Base-by-base conservation (phyloP, 129 eudicot species). In the Oenanthe sinensis region DNA sequence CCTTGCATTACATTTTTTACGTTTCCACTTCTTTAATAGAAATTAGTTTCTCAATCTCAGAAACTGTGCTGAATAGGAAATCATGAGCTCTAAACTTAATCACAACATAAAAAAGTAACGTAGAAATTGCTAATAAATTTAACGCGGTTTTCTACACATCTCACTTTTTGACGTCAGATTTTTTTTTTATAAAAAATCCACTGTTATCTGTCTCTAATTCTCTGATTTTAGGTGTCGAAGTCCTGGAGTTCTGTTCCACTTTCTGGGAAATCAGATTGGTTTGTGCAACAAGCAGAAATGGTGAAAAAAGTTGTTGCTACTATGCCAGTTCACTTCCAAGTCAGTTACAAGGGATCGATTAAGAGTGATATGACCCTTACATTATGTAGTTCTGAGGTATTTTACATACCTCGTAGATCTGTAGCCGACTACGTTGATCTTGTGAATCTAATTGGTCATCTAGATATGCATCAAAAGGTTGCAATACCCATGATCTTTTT, bases 271-370 rank as follows among this genome's bases (percentile, higher is more conserved):
- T 71, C 88, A 22, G 97, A 92, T 75, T 96, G 99, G 99, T 89
- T 83, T 24, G 78, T 48, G 7, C 86, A 92, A 86, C 99, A 96
- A 89, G 96, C 95, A 77, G 92, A 92, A 63, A 81, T 88, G 89
- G 97, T 96, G 39, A 92, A 85, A 67, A 89, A 96, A 85, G 95
- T 96, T 7, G 95, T 96, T 58, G 82, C 77, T 73, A 83, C 90
- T 24, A 96, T 96, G 99, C 99, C 99, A 6, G 99, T 86, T 81
- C 92, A 96, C 75, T 85, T 96, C 79, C 99, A 96, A 90, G 95
- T 96, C 75, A 96, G 85, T 78, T 96, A 88, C 87, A 96, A 96
- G 85, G 90, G 85, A 80, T 81, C 91, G 14, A 77, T 85, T n/a
- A 85, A 71, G 30, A 87, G 81, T 67, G 82, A 83, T 2, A 76